Evolutionary conservation across 176 grass and related monocot genomes (phyloP), one percentile per base, ranked within the genome.

Genomic region (Pontederia paniculata): DNA sequence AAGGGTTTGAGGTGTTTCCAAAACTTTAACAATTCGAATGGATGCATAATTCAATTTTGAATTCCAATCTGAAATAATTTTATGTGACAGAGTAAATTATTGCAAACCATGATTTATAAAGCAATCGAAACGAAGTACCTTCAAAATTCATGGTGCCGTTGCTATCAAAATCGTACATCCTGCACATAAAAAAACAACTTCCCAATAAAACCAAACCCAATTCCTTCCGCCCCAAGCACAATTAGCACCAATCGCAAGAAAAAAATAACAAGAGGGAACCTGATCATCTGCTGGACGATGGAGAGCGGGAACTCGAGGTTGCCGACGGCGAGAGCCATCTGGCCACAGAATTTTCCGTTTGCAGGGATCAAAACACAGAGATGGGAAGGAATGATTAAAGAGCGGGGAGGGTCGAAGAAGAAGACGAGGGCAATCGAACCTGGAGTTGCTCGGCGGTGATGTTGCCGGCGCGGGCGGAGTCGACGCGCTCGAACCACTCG

Each of bases 91-190:
- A 37, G n/a, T 37, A 37, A 37, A 37, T 37, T 37, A 6, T 37
- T 37, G 5, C 28, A 37, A 37, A 37, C 7, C 28, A 37, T 37
- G 28, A 37, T 2, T 37, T 37, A 37, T 37, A 37, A 37, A 37
- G 28, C 28, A 37, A 37, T n/a, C n/a, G n/a, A n/a, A n/a, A n/a
- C n/a, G 21, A 67, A 55, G 17, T n/a, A 88, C 79, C 83, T 81
- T 88, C 67, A 67, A 94, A 94, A 57, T 55, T 83, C 88, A 94
- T 94, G 55, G 83, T 83, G 31, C 88, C 88, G 55, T 87, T 94
- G 50, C 61, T 19, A 78, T 94, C 88, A 23, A 94, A 94, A 66
- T 87, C 88, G 60, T 94, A 78, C 83, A 94, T 94, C 76, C 88
- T 87, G 57, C 73, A 83, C 25, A 55, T 46, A 22, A 58, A 59